Conservation (phyloP, 2,329 filamentous ascomycete genomes). For the Colletotrichum musae region DNA sequence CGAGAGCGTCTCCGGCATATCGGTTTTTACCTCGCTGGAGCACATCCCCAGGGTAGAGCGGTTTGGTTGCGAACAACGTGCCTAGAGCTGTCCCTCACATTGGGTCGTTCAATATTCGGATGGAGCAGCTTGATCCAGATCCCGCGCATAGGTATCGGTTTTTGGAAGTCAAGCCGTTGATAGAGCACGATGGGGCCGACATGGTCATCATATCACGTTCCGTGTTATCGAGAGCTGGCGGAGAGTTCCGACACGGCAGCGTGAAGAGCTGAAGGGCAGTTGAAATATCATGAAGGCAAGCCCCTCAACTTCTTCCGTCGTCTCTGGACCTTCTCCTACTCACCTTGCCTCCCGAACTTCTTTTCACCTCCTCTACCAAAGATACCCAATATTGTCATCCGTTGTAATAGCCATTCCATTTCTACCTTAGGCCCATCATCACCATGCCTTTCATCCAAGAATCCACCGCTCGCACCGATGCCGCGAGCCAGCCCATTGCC, state of each 20-base stretch:
- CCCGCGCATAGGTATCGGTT: background rate
- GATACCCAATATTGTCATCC: constrained; percentile 28
- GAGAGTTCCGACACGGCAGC: constrained; percentile 1
- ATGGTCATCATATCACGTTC: background rate
- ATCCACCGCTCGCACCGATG: constrained; percentile 1
- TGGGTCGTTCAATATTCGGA: background rate
- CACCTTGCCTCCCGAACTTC: constrained; percentile 3
- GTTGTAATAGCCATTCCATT: constrained; percentile 23
- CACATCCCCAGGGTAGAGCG: background rate
- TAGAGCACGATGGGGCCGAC: constrained; percentile 1
- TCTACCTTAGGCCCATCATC: background rate
- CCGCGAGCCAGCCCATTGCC: constrained; percentile 52
- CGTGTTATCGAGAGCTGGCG: background rate
- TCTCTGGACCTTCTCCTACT: background rate
- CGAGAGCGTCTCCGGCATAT: background rate
- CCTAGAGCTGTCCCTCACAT: constrained; percentile 3
- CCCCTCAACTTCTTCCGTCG: background rate
- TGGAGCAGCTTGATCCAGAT: background rate
- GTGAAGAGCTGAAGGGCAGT: background rate
- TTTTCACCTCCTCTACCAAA: background rate
- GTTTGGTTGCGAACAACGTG: constrained; percentile 6
- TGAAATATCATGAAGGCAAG: constrained; percentile 7
- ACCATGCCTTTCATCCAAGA: constrained; percentile 36
- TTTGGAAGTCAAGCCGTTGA: constrained; percentile 13
- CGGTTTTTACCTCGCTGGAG: constrained; percentile 23